phyloP scores from a whole-genome alignment of 805 yeast genomes.

The Sugiyamaella lignohabitans region DNA sequence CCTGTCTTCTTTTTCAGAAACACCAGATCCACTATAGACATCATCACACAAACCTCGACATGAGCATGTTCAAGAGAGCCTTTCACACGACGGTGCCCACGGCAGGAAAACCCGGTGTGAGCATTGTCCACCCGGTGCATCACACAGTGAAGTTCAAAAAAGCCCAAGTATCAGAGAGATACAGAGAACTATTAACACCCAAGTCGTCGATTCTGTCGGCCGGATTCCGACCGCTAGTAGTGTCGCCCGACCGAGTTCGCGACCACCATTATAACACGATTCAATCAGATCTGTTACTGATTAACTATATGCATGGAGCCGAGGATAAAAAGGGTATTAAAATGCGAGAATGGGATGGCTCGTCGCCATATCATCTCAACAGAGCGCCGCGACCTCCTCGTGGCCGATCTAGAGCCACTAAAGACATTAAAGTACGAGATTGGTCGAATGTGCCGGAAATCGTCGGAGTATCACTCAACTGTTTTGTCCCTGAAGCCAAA shows the following conservation, averaged over 20 bases:
- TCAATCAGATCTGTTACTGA: slow-evolving; percentile 69
- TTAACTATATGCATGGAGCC: slow-evolving; percentile 65
- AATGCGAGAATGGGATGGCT: slow-evolving; percentile 76
- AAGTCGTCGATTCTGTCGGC: slow-evolving; percentile 76
- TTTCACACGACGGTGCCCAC: slow-evolving; percentile 17
- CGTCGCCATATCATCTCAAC: slow-evolving; percentile 82
- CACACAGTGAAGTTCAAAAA: slow-evolving; percentile 77
- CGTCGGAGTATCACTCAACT: slow-evolving; percentile 60
- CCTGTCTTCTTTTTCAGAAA: no score
- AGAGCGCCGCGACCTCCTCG: slow-evolving; percentile 71
- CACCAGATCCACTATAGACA: no score
- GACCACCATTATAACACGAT: slow-evolving; percentile 74
- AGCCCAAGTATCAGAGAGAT: slow-evolving; percentile 64
- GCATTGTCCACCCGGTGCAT: slow-evolving; percentile 86
- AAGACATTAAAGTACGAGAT: slow-evolving; percentile 63
- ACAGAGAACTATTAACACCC: slow-evolving; percentile 57
- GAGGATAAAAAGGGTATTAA: slow-evolving; percentile 55
- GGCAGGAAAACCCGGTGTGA: slow-evolving; percentile 47
- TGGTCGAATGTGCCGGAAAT: slow-evolving; percentile 67
- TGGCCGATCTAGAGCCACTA: slow-evolving; percentile 69
- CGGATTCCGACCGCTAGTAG: slow-evolving; percentile 63
- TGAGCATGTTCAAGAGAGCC: slow-evolving; percentile 5
- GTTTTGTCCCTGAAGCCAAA: slow-evolving; percentile 58
- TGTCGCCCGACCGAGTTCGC: slow-evolving; percentile 71
- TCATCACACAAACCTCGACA: no score